A percentile compares a stretch with the other conserved stretches of the same genome.
Evolutionary conservation across 78 protist genomes (phyloP).

Genomic region (Dictyostelium purpureum): DNA sequence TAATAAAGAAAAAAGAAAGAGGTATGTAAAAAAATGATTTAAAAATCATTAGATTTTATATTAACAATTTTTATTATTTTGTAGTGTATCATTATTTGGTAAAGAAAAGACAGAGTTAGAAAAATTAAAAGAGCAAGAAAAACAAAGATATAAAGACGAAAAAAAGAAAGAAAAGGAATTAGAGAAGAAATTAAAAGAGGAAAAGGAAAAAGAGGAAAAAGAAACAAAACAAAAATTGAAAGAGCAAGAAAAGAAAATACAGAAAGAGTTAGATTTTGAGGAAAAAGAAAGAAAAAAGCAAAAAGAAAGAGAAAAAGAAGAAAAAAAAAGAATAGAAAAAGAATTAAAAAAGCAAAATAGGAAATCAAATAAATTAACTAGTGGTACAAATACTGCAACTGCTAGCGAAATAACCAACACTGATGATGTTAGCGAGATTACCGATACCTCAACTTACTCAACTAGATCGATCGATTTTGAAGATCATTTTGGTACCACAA

Average conservation of each 20-base stretch:
- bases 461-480: not conserved
- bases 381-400: not conserved
- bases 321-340: conserved; percentile 4
- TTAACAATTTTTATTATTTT: too few relatives aligned
- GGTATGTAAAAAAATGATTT: not conserved
- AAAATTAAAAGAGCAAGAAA: not conserved
- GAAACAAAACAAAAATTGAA: not conserved
- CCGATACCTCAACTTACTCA: conserved; percentile 2
- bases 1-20: conserved; percentile 29
- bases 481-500: not conserved
- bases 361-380: not conserved
- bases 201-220: not conserved
- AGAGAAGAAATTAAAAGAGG: not conserved
- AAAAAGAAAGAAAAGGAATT: conserved; percentile 7
- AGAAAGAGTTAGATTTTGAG: not conserved
- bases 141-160: conserved; percentile 1
- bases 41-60: too few relatives aligned
- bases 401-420: not conserved
- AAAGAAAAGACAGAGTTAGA: conserved; percentile 17
- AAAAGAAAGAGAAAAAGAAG: not conserved
- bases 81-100: not conserved
- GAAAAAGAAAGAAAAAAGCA: conserved; percentile 7
- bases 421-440: not conserved
- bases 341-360: not conserved
- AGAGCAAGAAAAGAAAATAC: conserved; percentile 12